Conservation (phyloP, 2,329 filamentous ascomycete genomes). For the Chrysosporium queenslandicum region DNA sequence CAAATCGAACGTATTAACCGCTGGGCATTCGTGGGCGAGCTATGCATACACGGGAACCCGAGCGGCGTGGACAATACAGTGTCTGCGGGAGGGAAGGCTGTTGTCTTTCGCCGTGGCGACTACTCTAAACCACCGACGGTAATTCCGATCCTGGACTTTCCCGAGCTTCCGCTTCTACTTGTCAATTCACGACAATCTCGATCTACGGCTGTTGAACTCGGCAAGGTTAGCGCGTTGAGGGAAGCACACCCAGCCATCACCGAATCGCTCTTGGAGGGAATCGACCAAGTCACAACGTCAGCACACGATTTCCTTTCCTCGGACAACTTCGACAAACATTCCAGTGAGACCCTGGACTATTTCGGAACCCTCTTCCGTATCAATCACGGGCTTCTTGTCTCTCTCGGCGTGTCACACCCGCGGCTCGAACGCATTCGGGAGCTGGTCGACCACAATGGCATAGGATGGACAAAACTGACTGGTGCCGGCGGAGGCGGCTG, state of each 20-base stretch:
- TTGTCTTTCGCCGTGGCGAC: constrained; percentile 75
- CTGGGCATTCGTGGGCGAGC: constrained; percentile 94
- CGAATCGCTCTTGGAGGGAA: constrained; percentile 70
- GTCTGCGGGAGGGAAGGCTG: constrained; percentile 82
- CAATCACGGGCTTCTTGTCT: constrained; percentile 86
- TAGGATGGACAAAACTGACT: constrained; percentile 96
- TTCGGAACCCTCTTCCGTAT: constrained; percentile 84
- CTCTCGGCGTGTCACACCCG: constrained; percentile 88
- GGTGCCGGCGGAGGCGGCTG: constrained; percentile 93
- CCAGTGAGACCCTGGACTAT: constrained; percentile 55
- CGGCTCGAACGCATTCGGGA: constrained; percentile 84
- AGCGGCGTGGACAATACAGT: constrained; percentile 97
- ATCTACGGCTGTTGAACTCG: constrained; percentile 75
- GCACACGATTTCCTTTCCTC: constrained; percentile 47
- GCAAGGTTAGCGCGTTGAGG: constrained; percentile 67
- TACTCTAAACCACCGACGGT: constrained; percentile 69
- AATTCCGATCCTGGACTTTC: constrained; percentile 71
- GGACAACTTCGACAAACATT: constrained; percentile 57
- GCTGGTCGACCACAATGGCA: constrained; percentile 74
- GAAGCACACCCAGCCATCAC: constrained; percentile 65
- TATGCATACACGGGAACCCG: constrained; percentile 95
- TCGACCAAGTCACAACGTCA: constrained; percentile 55
- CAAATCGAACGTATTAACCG: constrained; percentile 93
- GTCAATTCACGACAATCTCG: constrained; percentile 83
- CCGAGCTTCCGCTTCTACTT: constrained; percentile 78